Percentiles rank a stretch among this genome's conserved stretches.
Evolutionary conservation across 768 basidiomycete genomes (phyloP).

Genomic region (Leccinum ochraceum): DNA sequence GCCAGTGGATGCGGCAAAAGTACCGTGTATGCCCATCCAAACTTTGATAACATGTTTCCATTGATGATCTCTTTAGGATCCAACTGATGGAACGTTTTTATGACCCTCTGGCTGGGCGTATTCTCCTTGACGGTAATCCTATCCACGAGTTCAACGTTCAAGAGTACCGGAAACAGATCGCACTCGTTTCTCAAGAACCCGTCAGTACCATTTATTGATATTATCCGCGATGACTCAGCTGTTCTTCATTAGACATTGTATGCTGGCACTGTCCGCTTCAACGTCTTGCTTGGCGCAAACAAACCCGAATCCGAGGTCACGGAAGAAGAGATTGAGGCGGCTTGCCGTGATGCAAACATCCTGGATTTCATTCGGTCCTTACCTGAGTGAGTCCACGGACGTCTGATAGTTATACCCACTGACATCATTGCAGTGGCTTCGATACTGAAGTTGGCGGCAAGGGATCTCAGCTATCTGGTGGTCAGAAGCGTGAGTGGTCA

Average conservation of each 20-base stretch:
- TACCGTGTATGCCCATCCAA: conserved; percentile 55
- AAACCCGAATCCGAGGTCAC: conserved; percentile 79
- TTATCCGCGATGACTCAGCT: neutral
- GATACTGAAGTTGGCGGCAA: conserved; percentile 92
- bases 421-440: conserved; percentile 59
- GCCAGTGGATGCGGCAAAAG: conserved; percentile 82
- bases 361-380: conserved; percentile 85
- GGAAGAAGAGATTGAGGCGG: conserved; percentile 82
- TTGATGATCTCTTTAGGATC: conserved; percentile 45
- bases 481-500: conserved; percentile 69
- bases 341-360: conserved; percentile 88
- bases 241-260: conserved; percentile 59
- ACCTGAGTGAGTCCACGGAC: conserved; percentile 58
- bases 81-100: conserved; percentile 86
- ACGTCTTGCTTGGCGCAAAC: conserved; percentile 82
- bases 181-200: conserved; percentile 90
- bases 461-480: conserved; percentile 86
- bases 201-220: conserved; percentile 16
- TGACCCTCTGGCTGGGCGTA: conserved; percentile 69
- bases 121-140: conserved; percentile 73
- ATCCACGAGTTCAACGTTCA: conserved; percentile 79
- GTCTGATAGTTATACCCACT: conserved; percentile 5
- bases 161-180: conserved; percentile 86
- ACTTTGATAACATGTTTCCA: neutral
- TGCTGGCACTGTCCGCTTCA: conserved; percentile 89